A percentile compares a stretch with the other conserved stretches of the same genome.
Conservation (phyloP, 805 yeast genomes). For the Myxozyma melibiosi region DNA sequence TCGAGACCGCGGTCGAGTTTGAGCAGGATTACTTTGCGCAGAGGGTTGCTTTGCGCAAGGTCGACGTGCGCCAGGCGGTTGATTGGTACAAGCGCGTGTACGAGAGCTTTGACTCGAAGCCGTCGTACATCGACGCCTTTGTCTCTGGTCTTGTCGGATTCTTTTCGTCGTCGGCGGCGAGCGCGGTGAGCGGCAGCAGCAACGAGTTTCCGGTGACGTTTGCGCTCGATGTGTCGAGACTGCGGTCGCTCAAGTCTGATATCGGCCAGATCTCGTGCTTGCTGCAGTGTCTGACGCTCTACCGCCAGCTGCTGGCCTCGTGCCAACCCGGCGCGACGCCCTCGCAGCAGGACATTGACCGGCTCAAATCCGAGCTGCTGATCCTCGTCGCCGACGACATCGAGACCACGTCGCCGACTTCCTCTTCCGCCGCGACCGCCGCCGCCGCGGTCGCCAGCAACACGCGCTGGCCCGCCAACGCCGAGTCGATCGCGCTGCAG, state of each 20-base stretch:
- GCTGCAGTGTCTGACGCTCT: slow-evolving; percentile 70
- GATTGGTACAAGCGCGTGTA: slow-evolving; percentile 61
- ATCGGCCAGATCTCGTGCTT: slow-evolving; percentile 81
- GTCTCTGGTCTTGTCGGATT: slow-evolving; percentile 28
- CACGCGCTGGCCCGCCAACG: slow-evolving; percentile 16
- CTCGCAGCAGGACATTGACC: slow-evolving; percentile 14
- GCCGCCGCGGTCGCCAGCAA: not conserved
- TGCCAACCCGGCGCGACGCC: slow-evolving; percentile 11
- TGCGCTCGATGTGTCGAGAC: slow-evolving; percentile 80
- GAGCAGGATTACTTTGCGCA: slow-evolving; percentile 79
- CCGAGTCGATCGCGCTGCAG: slow-evolving; percentile 24
- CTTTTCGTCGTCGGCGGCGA: slow-evolving; percentile 17
- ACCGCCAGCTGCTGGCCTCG: slow-evolving; percentile 59
- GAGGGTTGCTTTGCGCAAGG: slow-evolving; percentile 48
- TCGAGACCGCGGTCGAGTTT: slow-evolving; percentile 84
- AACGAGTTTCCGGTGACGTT: slow-evolving; percentile 81
- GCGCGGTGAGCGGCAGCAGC: not conserved
- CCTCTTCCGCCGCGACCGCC: not conserved
- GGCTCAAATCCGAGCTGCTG: slow-evolving; percentile 29
- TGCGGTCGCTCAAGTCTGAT: slow-evolving; percentile 78
- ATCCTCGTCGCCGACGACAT: slow-evolving; percentile 27
- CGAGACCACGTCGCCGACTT: not conserved
- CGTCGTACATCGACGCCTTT: slow-evolving; percentile 15
- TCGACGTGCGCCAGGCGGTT: slow-evolving; percentile 61
- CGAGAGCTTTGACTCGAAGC: slow-evolving; percentile 4